These are phyloP conservation scores for Histomonas meleagridis DNA, from an alignment of 208 protist genomes.

Conservation along the genomic window DNA sequence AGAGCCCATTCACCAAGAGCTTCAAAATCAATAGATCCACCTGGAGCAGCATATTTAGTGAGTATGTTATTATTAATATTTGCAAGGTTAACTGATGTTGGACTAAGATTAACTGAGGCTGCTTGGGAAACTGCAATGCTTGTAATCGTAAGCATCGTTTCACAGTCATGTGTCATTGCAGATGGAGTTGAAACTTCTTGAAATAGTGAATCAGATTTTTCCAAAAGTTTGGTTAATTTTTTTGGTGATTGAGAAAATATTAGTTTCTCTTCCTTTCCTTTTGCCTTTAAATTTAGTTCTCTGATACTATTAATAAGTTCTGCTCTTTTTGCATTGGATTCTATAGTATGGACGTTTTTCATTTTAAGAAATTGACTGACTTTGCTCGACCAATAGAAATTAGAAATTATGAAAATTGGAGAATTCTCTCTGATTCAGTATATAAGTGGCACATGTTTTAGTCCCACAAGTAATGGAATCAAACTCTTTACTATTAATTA, in stretches of 20 bases:
- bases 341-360: no score
- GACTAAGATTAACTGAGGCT: neutral
- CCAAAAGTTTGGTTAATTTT: neutral
- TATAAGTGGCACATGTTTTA: no score
- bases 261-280: neutral
- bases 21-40: neutral
- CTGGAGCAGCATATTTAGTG: neutral
- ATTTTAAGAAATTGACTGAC: no score
- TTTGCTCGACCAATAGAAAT: no score
- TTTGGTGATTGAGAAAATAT: conserved; percentile 30
- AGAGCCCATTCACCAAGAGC: neutral
- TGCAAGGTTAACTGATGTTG: neutral
- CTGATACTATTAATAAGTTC: neutral
- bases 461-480: no score
- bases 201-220: neutral
- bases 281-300: neutral
- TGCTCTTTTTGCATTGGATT: neutral
- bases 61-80: neutral
- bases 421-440: no score
- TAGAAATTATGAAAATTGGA: no score
- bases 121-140: neutral
- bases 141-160: neutral
- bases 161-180: neutral
- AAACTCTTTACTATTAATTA: no score
- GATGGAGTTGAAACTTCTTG: neutral